phyloP scores from a whole-genome alignment of 768 basidiomycete species.

The Arthromyces matolae region DNA sequence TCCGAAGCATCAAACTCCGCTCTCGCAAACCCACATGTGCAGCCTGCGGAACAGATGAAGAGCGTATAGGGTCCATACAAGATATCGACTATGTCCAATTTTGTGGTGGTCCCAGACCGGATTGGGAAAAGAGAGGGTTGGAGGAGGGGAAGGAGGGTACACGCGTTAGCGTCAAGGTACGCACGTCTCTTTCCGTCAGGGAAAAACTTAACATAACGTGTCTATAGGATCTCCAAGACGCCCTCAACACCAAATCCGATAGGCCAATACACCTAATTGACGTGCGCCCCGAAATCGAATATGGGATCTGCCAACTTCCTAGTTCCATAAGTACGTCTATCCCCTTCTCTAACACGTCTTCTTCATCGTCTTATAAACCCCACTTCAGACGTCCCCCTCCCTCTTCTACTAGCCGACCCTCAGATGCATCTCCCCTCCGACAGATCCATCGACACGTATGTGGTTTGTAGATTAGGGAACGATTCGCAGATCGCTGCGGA shows the following conservation, averaged over 20 bases:
- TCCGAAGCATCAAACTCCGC: constrained; percentile 79
- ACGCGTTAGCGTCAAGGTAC: constrained; percentile 45
- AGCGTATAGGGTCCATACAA: constrained; percentile 42
- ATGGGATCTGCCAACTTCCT: constrained; percentile 84
- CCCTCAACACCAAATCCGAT: constrained; percentile 29
- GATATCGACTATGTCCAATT: constrained; percentile 82
- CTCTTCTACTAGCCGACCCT: constrained; percentile 60
- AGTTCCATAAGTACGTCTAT: constrained; percentile 49
- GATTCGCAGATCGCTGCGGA: constrained; percentile 88
- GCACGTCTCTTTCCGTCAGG: not conserved
- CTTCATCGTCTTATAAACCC: not conserved
- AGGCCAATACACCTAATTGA: constrained; percentile 55
- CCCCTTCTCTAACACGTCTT: not conserved
- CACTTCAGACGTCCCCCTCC: constrained; percentile 61
- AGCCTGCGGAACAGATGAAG: constrained; percentile 60
- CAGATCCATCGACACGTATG: constrained; percentile 35
- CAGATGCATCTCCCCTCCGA: constrained; percentile 31
- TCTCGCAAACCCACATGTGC: constrained; percentile 64
- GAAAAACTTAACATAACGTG: no score
- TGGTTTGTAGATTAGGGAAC: constrained; percentile 88
- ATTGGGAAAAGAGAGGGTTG: constrained; percentile 60
- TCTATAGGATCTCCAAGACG: constrained; percentile 23
- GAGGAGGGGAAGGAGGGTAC: constrained; percentile 33
- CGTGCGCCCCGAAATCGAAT: constrained; percentile 76
- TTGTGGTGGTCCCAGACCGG: constrained; percentile 70